Percentiles rank a stretch among this genome's conserved stretches.
Evolutionary conservation across 192 early-diverging fungal genomes (phyloP).

Genomic region (Dissophora ornata): DNA sequence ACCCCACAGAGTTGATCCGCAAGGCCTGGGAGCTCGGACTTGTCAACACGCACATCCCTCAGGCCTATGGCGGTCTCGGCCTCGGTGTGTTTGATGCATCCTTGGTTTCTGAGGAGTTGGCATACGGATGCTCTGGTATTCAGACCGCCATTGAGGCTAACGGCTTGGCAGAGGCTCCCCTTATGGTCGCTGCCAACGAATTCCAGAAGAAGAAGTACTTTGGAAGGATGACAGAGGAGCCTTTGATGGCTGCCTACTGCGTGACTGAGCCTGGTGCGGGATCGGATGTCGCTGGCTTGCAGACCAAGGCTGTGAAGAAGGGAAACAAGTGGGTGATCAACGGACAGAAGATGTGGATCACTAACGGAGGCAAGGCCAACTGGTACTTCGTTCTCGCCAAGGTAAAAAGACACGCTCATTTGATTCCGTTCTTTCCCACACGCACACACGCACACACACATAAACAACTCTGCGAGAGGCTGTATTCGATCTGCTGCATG

Average conservation of each 20-base stretch:
- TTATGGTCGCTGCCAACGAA: conserved; percentile 89
- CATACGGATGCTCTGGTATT: conserved; percentile 94
- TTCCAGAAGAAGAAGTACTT: conserved; percentile 96
- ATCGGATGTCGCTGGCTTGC: conserved; percentile 79
- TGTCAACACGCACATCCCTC: conserved; percentile 90
- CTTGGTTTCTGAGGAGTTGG: conserved; percentile 90
- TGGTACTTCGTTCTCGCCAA: conserved; percentile 97
- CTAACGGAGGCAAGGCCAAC: conserved; percentile 96
- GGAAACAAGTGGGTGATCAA: conserved; percentile 86
- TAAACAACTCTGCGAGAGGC: too few relatives aligned
- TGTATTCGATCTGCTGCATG: too few relatives aligned
- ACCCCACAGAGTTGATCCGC: conserved; percentile 85
- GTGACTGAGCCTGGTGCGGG: conserved; percentile 86
- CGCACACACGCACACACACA: too few relatives aligned
- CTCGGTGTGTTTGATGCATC: conserved; percentile 90
- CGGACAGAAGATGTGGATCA: conserved; percentile 99
- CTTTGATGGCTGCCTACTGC: conserved; percentile 95
- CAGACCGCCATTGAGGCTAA: conserved; percentile 99
- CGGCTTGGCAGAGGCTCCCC: conserved; percentile 89
- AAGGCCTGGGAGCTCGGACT: conserved; percentile 95
- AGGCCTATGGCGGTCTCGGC: conserved; percentile 87
- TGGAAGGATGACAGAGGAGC: conserved; percentile 95
- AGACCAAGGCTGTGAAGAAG: conserved; percentile 77
- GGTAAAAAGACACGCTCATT: conserved; percentile 5
- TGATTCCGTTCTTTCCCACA: too few relatives aligned